phyloP scores from a whole-genome alignment of 352 stramenopile genomes.

The Pythium vanterpoolii region DNA sequence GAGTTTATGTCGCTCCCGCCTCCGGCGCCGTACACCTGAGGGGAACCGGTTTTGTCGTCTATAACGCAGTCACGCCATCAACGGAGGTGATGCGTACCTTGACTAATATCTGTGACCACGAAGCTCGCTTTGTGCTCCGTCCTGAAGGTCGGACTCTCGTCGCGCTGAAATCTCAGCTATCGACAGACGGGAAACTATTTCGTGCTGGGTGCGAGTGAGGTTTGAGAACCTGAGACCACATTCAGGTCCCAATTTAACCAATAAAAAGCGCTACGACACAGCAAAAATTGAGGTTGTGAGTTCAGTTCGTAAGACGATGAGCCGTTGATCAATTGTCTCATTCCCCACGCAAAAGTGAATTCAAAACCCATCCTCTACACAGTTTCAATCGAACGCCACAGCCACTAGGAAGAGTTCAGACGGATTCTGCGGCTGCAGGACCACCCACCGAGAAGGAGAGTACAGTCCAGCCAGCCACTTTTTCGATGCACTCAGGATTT shows the following conservation, averaged over 20 bases:
- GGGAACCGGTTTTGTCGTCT: too few relatives aligned
- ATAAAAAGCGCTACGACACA: not conserved
- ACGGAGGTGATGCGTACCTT: not conserved
- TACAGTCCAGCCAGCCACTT: too few relatives aligned
- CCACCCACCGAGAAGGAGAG: not conserved
- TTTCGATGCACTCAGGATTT: too few relatives aligned
- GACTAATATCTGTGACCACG: not conserved
- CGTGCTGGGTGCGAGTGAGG: too few relatives aligned
- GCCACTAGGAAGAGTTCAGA: not conserved
- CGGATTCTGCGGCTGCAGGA: not conserved
- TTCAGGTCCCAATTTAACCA: not conserved
- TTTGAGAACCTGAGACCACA: not conserved
- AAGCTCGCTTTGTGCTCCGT: not conserved
- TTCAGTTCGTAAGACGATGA: too few relatives aligned
- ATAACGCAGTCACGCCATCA: too few relatives aligned
- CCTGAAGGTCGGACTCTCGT: not conserved
- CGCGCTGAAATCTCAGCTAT: not conserved
- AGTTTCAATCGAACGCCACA: too few relatives aligned
- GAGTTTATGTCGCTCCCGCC: too few relatives aligned
- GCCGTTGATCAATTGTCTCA: too few relatives aligned
- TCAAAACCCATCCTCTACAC: too few relatives aligned
- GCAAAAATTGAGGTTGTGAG: not conserved
- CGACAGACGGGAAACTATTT: not conserved
- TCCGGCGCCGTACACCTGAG: too few relatives aligned
- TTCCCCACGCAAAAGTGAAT: too few relatives aligned